Base-by-base conservation (phyloP, 371 early-diverging fungal genomes). In the Mucor plumbeus region DNA sequence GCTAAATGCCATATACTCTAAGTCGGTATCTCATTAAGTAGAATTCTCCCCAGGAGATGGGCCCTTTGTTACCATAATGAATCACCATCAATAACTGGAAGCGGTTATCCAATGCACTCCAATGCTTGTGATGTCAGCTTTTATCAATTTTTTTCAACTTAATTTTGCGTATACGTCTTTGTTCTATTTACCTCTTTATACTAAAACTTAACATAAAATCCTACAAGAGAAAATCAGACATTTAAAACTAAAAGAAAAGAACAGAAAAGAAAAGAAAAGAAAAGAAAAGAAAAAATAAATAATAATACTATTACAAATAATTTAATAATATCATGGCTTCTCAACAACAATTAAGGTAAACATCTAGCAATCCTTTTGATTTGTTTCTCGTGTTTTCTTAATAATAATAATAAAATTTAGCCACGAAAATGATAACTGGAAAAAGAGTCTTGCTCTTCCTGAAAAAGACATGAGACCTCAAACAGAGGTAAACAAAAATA, bases 381-480 rank as follows among this genome's bases (percentile, higher is more conserved):
- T 38, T 38, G 11, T 38, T 9, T 38, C 11, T 38, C 50, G 50
- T 50, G 50, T 50, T 50, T 50, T 19, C 17, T 5, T n/a, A 21
- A 11, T 8, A 21, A 21, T 3, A 26, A 26, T 10, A 50, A 50
- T 1, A 50, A 19, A 26, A 6, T 21, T 26, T 65, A 89, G 88
- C 57, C 85, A 88, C 65, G 87, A 87, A 69, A 82, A 84, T 66
- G 87, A 88, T 71, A 81, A 74, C 63, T 95, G 95, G 95, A 95
- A 94, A 77, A 82, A 87, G 65, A 76, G 79, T 44, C 83, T 95
- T 40, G 74, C 75, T 31, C 83, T 89, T 21, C 98, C 98, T 8
- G 67, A 84, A 61, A 93, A 90, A 80, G 96, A 97, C 77, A 79
- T 68, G 56, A 90, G 97, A 61, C 95, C 95, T 38, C 94, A 96